Evolutionary conservation across 139 green algal species (phyloP), one percentile per base, ranked within the genome.

Genomic region (Chlamydomonas eustigma): DNA sequence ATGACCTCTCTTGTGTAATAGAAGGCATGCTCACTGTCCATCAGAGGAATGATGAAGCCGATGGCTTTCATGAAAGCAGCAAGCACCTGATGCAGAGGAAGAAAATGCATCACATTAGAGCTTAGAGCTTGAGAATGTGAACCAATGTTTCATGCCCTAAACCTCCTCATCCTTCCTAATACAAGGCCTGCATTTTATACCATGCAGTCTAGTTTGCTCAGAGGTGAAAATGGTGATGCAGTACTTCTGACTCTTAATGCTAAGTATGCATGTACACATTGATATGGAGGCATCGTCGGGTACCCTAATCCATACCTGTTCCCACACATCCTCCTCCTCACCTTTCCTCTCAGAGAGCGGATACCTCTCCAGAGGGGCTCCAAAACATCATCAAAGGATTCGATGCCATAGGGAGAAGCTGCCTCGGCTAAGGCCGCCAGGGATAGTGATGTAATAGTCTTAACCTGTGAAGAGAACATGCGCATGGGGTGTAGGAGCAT

Each of bases 1-100:
- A 98, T 98, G 30, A 99, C 92, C 82, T 99, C 94, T 1, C 88
- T 75, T 0, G 95, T 99, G 89, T 98, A 98, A 85, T 98, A 98
- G 80, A 94, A 95, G 2, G 96, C 96, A 82, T 99, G 97, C 90
- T 95, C 92, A 4, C 86, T 87, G 81, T 99, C 96, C 96, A 99
- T 99, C 33, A 99, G 91, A 4, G 96, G 96, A 75, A 99, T 97
- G 88, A 99, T 97, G 87, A 92, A 96, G 30, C 87, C 95, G 58
- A 99, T 98, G 68, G 91, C 88, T 84, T 97, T 97, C 37, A 97
- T 80, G 86, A 95, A 97, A 28, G 93, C 82, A 0, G 93, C 93
- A 75, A 97, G 82, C 66, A 95, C 89, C 82, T 91, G 77, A 63
- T 35, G 30, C 63, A 70, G 22, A 22, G 50, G 22, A 63, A 22